Conservation (phyloP, 768 basidiomycete genomes). For the Suillus tomentosus region DNA sequence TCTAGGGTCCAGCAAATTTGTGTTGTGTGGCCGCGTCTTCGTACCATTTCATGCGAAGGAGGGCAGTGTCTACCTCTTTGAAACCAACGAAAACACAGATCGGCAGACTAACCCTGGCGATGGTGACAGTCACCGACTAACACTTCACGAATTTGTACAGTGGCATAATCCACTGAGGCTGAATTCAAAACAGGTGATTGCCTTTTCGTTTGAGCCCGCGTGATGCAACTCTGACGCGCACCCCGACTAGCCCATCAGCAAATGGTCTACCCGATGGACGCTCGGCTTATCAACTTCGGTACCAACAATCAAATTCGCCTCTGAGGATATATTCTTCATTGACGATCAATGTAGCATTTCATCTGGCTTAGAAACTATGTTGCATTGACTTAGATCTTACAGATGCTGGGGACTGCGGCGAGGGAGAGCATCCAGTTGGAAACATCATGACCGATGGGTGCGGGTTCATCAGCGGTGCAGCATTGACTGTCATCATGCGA, state of each 20-base stretch:
- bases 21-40: constrained; percentile 67
- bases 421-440: constrained; percentile 44
- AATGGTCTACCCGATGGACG: constrained; percentile 65
- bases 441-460: constrained; percentile 71
- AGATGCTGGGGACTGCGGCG: constrained; percentile 22
- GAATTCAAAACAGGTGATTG: constrained; percentile 61
- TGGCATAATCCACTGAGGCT: constrained; percentile 65
- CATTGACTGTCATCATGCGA: constrained; percentile 43
- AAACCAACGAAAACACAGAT: constrained; percentile 52
- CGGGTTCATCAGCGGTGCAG: constrained; percentile 64
- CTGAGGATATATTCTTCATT: constrained; percentile 51
- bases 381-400: neutral
- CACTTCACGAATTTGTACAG: constrained; percentile 52
- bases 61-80: constrained; percentile 57
- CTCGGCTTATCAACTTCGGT: constrained; percentile 68
- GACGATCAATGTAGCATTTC: constrained; percentile 50
- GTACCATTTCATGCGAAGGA: constrained; percentile 69
- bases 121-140: constrained; percentile 51
- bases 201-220: neutral
- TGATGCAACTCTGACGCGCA: constrained; percentile 4
- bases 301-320: constrained; percentile 55
- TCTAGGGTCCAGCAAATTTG: constrained; percentile 48
- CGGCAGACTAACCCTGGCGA: constrained; percentile 35
- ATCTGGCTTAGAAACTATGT: neutral
- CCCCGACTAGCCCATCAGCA: constrained; percentile 55